Evolutionary conservation across 2,329 filamentous ascomycete species (phyloP), one percentile per base, ranked within the genome.

Genomic region (Trichoderma brevicompactum): DNA sequence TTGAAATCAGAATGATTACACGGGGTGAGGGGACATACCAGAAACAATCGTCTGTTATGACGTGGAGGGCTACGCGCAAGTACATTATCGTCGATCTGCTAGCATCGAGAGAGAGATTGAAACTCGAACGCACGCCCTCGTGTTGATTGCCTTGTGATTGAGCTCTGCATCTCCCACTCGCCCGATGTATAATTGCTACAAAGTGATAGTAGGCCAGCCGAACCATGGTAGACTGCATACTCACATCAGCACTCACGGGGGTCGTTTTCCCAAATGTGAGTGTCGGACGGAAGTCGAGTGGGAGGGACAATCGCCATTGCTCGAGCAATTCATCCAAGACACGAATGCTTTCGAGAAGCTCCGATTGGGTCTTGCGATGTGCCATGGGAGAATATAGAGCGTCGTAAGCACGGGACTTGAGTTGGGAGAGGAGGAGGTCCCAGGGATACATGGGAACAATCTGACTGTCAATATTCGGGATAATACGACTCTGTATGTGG

Each of bases 331-430:
- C 38, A 12, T 56, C 53, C 7, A 56, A 38, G 40, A 32, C 23
- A 32, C 53, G 53, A 19, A 56, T 43, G 10, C 38, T 43, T 19
- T 56, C 53, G 9, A 56, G 23, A 7, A 43, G 38, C 15, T 56
- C 38, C 12, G 19, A 43, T 2, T 56, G 53, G 5, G 53, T 43
- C 19, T 56, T 56, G 53, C 38, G 38, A 7, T 43, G 19, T 0
- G 53, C 53, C 53, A 56, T 56, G 19, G 53, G 38, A 8, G 53
- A 56, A 17, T 56, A 56, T 6, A 56, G 53, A 17, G 53, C 53
- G 23, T 43, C 53, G 5, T 56, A 56, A 2, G 53, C 53, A 1
- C 38, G 53, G 5, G 53, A 43, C 3, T 56, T 56, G 15, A 56
- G 38, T 13, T 56, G 38, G 7, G 53, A 56, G 13, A 56, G 53